A percentile compares a stretch with the other conserved stretches of the same genome.
Conservation (phyloP, 345 rosid species). For the Conringia planisiliqua region DNA sequence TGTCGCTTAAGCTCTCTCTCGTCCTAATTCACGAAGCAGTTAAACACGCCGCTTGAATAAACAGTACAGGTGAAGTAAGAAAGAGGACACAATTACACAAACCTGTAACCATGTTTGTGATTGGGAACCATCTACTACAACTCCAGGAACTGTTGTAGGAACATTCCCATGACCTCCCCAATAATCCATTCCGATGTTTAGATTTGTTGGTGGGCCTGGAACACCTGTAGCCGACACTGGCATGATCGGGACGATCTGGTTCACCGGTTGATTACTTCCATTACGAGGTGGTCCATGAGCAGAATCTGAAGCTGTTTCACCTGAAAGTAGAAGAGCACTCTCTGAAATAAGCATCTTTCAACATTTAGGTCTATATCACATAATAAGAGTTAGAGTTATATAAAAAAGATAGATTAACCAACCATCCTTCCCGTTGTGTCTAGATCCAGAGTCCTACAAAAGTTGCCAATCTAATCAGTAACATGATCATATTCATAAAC, state of each 20-base stretch:
- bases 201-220: slow-evolving; percentile 85
- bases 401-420: slow-evolving; percentile 9
- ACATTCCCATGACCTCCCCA: slow-evolving; percentile 87
- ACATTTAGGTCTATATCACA: background rate
- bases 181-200: slow-evolving; percentile 95
- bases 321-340: slow-evolving; percentile 29
- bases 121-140: slow-evolving; percentile 58
- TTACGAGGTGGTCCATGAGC: slow-evolving; percentile 53
- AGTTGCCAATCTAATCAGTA: background rate
- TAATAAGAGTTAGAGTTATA: background rate
- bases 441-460: slow-evolving; percentile 65
- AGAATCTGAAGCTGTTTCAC: slow-evolving; percentile 65
- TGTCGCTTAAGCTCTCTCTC: slow-evolving; percentile 93
- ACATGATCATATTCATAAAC: background rate
- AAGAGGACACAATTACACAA: background rate
- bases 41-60: background rate
- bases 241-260: slow-evolving; percentile 46
- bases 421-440: slow-evolving; percentile 76
- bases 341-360: background rate
- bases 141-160: slow-evolving; percentile 63
- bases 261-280: slow-evolving; percentile 57
- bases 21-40: slow-evolving; percentile 44
- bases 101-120: slow-evolving; percentile 90
- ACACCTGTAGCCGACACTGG: slow-evolving; percentile 60
- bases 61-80: background rate